Evolutionary conservation across 345 rosid genomes (phyloP).

Genomic region (Aquilaria yunnanensis): DNA sequence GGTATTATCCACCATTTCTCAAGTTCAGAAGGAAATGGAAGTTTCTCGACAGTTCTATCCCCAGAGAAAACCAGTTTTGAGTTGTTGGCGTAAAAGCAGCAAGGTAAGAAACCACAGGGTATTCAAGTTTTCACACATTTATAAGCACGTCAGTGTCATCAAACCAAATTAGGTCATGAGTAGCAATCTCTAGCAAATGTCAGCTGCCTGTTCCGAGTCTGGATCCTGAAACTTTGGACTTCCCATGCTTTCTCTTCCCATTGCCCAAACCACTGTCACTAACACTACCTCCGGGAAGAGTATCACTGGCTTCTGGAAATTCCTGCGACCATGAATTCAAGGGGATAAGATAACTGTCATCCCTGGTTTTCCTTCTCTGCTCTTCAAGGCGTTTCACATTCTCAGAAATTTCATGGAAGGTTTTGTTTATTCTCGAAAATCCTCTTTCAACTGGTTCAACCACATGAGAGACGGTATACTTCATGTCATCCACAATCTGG

Average conservation of each 20-base stretch:
- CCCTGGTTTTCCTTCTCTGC: slow-evolving; percentile 64
- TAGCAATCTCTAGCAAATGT: not conserved
- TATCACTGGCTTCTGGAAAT: slow-evolving; percentile 74
- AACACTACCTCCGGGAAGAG: slow-evolving; percentile 60
- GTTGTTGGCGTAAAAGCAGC: too few relatives aligned
- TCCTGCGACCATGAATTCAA: slow-evolving; percentile 69
- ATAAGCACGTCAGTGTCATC: too few relatives aligned
- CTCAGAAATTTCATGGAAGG: slow-evolving; percentile 80
- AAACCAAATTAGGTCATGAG: too few relatives aligned
- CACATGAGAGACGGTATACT: slow-evolving; percentile 93
- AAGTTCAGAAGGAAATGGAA: too few relatives aligned
- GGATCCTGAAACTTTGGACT: slow-evolving; percentile 29
- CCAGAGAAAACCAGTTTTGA: too few relatives aligned
- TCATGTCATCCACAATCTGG: slow-evolving; percentile 98
- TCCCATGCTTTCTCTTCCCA: slow-evolving; percentile 42
- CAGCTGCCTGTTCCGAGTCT: slow-evolving; percentile 35
- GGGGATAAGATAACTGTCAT: slow-evolving; percentile 82
- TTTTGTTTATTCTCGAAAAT: slow-evolving; percentile 77
- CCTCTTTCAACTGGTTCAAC: slow-evolving; percentile 99
- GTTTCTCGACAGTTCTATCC: too few relatives aligned
- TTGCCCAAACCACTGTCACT: slow-evolving; percentile 81
- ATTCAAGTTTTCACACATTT: too few relatives aligned
- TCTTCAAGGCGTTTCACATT: slow-evolving; percentile 76
- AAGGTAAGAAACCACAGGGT: too few relatives aligned
- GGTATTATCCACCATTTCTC: too few relatives aligned